phyloP scores from a whole-genome alignment of 139 green algal species.

The Deuterostichococcus epilithicus region DNA sequence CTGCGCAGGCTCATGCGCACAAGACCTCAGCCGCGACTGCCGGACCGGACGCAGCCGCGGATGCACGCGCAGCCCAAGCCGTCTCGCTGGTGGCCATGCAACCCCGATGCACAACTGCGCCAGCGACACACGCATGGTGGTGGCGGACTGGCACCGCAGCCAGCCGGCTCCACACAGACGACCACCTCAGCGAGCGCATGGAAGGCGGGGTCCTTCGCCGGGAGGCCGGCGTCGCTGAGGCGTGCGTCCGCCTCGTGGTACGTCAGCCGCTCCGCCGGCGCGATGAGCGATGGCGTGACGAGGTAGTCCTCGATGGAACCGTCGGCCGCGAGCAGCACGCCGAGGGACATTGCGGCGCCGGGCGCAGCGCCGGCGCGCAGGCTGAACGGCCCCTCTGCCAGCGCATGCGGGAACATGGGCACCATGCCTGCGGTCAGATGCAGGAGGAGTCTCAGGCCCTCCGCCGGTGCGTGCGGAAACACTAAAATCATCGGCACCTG shows the following conservation, averaged over 20 bases:
- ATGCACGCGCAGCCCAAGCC: too few species aligned
- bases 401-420: slow-evolving; percentile 77
- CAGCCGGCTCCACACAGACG: too few species aligned
- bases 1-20: too few species aligned
- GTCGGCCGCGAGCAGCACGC: slow-evolving; percentile 45
- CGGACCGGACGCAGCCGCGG: too few species aligned
- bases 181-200: slow-evolving; percentile 25
- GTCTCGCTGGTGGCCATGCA: too few species aligned
- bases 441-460: too few species aligned
- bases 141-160: too few species aligned
- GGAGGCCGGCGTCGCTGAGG: slow-evolving; percentile 20
- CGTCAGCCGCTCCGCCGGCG: slow-evolving; percentile 55
- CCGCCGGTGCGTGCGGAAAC: too few species aligned
- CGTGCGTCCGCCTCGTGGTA: slow-evolving; percentile 75
- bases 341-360: slow-evolving; percentile 50
- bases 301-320: slow-evolving; percentile 39
- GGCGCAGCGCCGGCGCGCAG: slow-evolving; percentile 22
- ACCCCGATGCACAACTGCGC: too few species aligned
- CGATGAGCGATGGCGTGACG: slow-evolving; percentile 46
- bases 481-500: too few species aligned
- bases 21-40: too few species aligned
- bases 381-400: slow-evolving; percentile 79
- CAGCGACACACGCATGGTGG: too few species aligned
- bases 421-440: slow-evolving; percentile 52
- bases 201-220: slow-evolving; percentile 21